phyloP scores from a whole-genome alignment of 306 rosid genomes.

The Cucumis cinereus region DNA sequence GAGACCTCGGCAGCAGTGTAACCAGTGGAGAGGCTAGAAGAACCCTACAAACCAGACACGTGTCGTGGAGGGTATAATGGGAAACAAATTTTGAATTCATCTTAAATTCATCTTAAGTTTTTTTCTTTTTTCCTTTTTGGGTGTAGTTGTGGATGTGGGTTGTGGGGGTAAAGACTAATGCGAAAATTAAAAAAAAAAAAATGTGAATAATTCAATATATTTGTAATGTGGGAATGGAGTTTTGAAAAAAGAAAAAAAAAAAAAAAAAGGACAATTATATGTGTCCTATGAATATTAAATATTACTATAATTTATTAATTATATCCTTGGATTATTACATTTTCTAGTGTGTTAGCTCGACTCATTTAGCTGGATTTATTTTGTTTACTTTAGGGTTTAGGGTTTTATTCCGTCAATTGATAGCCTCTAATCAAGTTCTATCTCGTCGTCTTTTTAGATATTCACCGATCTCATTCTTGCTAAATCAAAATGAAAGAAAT shows the following conservation, averaged over 20 bases:
- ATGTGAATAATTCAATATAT: not conserved
- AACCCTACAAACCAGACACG: not conserved
- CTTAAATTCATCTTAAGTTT: not conserved
- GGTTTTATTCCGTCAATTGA: too few relatives aligned
- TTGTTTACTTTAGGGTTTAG: too few relatives aligned
- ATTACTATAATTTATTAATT: too few relatives aligned
- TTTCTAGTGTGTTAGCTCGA: too few relatives aligned
- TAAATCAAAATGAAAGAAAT: too few relatives aligned
- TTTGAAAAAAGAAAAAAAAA: too few relatives aligned
- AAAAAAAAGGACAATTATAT: not conserved
- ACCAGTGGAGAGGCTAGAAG: conserved; percentile 44
- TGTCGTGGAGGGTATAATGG: conserved; percentile 1
- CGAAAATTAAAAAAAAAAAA: not conserved
- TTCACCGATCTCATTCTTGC: too few relatives aligned
- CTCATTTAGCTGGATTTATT: too few relatives aligned
- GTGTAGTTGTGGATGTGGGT: not conserved
- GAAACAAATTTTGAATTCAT: conserved; percentile 8
- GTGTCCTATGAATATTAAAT: too few relatives aligned
- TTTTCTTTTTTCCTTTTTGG: not conserved
- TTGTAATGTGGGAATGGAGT: not conserved
- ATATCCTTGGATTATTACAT: too few relatives aligned
- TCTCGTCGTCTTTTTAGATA: too few relatives aligned
- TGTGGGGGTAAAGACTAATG: not conserved
- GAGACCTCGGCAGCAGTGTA: conserved; percentile 70
- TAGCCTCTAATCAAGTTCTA: too few relatives aligned